Evolutionary conservation across 768 basidiomycete species (phyloP), one percentile per base, ranked within the genome.

Genomic region (Leucogyrophana mollusca): DNA sequence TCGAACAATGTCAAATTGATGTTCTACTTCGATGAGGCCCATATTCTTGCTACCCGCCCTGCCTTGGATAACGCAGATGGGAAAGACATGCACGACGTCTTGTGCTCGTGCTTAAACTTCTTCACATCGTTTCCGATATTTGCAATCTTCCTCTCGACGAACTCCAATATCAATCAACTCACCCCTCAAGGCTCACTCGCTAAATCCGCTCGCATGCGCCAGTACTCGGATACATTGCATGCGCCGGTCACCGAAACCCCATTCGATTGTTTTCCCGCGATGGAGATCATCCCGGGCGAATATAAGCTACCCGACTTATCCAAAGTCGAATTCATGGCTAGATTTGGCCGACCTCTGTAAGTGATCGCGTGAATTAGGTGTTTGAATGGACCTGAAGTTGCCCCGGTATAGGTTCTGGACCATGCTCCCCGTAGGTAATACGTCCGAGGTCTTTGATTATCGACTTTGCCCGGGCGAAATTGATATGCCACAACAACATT

Each of bases 11-110:
- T 37, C 16, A 37, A 16, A 21, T 6, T 37, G 7, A 16, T 43
- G n/a, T 23, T 55, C 13, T 55, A 49, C 40, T 55, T 55, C 27
- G 53, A 55, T 33, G 53, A 55, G 25, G 47, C 52, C 14, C 47
- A 52, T 38, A 36, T 21, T 9, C 42, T 53, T 14, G 32, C 27
- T 13, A 30, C 7, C 13, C 27, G 13, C 6, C 6, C 27, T 6
- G 27, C 13, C 27, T 30, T 30, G n/a, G n/a, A n/a, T n/a, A n/a
- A n/a, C n/a, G n/a, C n/a, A n/a, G n/a, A 6, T 30, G 27, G 13
- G 13, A 13, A 30, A 13, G 27, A 30, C 27, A 30, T 30, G 13
- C 13, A 30, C 27, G 27, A 30, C 27, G 27, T 30, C 27, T 13
- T 30, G 13, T 30, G 27, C 13, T 6, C 6, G 13, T 30, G 27